phyloP scores from a whole-genome alignment of 306 rosid genomes.

The Cucurbita moschata region DNA sequence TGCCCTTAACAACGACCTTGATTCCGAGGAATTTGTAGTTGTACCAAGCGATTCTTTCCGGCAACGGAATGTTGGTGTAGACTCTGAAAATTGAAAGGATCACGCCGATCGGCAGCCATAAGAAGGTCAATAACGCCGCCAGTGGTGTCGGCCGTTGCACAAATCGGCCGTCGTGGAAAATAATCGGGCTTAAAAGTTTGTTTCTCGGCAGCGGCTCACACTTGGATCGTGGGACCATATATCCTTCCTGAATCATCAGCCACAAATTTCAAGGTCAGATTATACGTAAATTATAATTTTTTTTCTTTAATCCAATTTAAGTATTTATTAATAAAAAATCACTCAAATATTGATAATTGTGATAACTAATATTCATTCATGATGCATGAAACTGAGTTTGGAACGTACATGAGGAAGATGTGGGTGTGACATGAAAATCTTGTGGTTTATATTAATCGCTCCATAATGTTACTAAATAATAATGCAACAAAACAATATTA shows the following conservation, averaged over 20 bases:
- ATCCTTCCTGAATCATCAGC: conserved; percentile 52
- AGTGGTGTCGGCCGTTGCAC: conserved; percentile 79
- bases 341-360: too few relatives aligned
- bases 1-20: conserved; percentile 52
- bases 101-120: conserved; percentile 79
- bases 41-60: conserved; percentile 53
- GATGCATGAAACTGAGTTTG: background rate
- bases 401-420: background rate
- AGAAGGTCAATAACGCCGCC: conserved; percentile 41
- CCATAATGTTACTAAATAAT: too few relatives aligned
- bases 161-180: conserved; percentile 85
- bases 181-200: conserved; percentile 63
- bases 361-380: background rate
- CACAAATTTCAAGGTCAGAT: background rate
- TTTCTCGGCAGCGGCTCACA: conserved; percentile 56
- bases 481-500: background rate
- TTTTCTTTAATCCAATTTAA: too few relatives aligned
- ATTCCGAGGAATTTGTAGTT: conserved; percentile 66
- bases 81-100: conserved; percentile 61
- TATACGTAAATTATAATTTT: background rate
- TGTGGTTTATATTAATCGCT: background rate
- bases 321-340: too few relatives aligned
- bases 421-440: background rate
- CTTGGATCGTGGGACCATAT: conserved; percentile 49
- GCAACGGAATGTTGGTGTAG: conserved; percentile 63